These are phyloP conservation scores for Globisporangium echinulatum DNA, from an alignment of 352 stramenopile species.

Conservation along the genomic window DNA sequence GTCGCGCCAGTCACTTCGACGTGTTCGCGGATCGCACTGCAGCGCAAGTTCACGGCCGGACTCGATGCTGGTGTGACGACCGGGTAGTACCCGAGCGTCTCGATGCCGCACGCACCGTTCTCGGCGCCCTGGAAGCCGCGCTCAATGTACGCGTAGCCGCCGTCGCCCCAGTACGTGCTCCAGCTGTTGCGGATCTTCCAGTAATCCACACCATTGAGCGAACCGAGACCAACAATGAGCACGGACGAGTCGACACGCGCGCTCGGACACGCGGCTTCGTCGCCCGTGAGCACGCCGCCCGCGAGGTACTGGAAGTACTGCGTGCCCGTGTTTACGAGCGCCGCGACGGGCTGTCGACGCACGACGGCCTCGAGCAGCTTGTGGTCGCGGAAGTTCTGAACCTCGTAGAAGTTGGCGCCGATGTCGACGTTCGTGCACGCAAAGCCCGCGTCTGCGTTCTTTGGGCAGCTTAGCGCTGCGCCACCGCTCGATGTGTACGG, in stretches of 20 bases:
- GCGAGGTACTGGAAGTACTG: slow-evolving; percentile 54
- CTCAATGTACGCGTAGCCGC: slow-evolving; percentile 56
- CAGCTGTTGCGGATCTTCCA: slow-evolving; percentile 73
- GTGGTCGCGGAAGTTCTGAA: slow-evolving; percentile 13
- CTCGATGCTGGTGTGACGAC: slow-evolving; percentile 4
- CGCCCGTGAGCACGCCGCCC: slow-evolving; percentile 46
- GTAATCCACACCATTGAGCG: slow-evolving; percentile 31
- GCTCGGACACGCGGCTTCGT: slow-evolving; percentile 26
- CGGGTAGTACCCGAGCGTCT: slow-evolving; percentile 15
- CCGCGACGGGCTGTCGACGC: slow-evolving; percentile 34
- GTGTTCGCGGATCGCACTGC: neutral
- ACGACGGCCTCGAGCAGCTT: slow-evolving; percentile 34
- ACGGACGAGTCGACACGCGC: slow-evolving; percentile 40
- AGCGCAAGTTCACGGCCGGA: neutral
- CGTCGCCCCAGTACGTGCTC: slow-evolving; percentile 57
- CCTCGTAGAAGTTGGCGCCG: slow-evolving; percentile 34
- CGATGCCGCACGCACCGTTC: slow-evolving; percentile 57
- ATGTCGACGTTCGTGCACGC: slow-evolving; percentile 35
- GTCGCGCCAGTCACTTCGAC: slow-evolving; percentile 7
- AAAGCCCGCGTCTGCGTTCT: slow-evolving; percentile 11
- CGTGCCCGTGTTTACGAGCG: slow-evolving; percentile 50
- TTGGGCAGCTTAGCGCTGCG: slow-evolving; percentile 20
- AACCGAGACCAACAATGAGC: slow-evolving; percentile 48
- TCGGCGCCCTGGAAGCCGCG: slow-evolving; percentile 31
- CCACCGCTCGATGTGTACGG: slow-evolving; percentile 33